Percentiles rank a stretch among this genome's conserved stretches.
These are phyloP conservation scores for Eucalyptus erythrocorys DNA, from an alignment of 345 rosid species.

Conservation along the genomic window DNA sequence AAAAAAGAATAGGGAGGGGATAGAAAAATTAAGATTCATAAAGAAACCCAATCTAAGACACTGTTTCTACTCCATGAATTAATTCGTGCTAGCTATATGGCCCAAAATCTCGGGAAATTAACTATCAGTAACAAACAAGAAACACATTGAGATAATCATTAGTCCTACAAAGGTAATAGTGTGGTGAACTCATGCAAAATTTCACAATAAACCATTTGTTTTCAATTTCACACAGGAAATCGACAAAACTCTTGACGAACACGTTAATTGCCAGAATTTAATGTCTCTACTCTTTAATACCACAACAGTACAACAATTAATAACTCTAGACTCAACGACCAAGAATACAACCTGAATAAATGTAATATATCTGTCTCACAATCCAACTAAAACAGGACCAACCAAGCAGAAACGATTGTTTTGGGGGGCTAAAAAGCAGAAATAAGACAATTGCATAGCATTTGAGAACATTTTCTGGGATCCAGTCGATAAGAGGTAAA, in stretches of 20 bases:
- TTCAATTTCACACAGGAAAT: neutral
- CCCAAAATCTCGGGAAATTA: neutral
- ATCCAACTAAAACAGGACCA: neutral
- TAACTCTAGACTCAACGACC: neutral
- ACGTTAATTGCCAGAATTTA: neutral
- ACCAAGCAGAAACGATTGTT: neutral
- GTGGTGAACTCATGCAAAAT: neutral
- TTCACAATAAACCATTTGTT: neutral
- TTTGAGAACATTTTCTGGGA: neutral
- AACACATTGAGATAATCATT: neutral
- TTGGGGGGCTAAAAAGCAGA: neutral
- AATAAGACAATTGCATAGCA: neutral
- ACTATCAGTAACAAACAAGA: neutral
- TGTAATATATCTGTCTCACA: neutral
- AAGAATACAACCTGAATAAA: neutral
- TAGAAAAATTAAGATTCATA: neutral
- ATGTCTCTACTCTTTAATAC: neutral
- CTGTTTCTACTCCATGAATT: neutral
- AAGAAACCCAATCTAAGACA: neutral
- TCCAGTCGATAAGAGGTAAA: neutral
- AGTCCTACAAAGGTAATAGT: neutral
- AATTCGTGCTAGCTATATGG: neutral
- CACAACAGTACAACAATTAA: neutral
- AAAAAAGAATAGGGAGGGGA: neutral
- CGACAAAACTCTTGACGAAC: neutral